These are phyloP conservation scores for Gracilaria gracilis DNA, from an alignment of 23 red algal species.

Conservation along the genomic window DNA sequence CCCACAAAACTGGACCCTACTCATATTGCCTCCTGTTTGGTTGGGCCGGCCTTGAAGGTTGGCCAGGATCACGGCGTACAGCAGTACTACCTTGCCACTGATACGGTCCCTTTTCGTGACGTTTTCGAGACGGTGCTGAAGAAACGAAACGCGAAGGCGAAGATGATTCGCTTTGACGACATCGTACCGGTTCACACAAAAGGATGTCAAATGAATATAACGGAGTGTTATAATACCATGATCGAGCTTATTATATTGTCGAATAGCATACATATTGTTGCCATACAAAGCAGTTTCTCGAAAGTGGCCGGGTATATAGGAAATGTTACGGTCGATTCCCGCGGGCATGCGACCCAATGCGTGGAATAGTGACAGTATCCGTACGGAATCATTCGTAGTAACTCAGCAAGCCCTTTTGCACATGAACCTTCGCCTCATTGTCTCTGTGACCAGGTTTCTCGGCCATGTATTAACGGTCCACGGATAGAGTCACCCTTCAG, in stretches of 20 bases:
- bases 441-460: too few relatives aligned
- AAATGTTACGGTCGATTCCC: conserved; percentile 15
- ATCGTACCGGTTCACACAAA: conserved; percentile 14
- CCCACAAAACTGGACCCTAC: background rate
- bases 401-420: too few relatives aligned
- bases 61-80: background rate
- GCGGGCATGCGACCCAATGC: background rate
- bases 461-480: too few relatives aligned
- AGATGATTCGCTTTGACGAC: conserved; percentile 8
- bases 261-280: background rate
- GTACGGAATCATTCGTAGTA: too few relatives aligned
- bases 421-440: background rate
- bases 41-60: background rate
- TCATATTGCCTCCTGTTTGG: background rate
- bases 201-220: background rate
- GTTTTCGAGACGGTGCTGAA: conserved; percentile 8
- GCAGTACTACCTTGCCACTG: conserved; percentile 16
- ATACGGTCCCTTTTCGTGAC: conserved; percentile 11
- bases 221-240: conserved; percentile 18
- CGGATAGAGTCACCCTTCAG: too few relatives aligned
- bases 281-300: conserved; percentile 23
- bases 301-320: conserved; percentile 19
- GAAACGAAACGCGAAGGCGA: background rate
- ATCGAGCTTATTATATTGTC: conserved; percentile 14
- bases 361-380: background rate